A percentile compares a stretch with the other conserved stretches of the same genome.
These are phyloP conservation scores for Aphanoascus verrucosus DNA, from an alignment of 2,329 filamentous ascomycete species.

Conservation along the genomic window DNA sequence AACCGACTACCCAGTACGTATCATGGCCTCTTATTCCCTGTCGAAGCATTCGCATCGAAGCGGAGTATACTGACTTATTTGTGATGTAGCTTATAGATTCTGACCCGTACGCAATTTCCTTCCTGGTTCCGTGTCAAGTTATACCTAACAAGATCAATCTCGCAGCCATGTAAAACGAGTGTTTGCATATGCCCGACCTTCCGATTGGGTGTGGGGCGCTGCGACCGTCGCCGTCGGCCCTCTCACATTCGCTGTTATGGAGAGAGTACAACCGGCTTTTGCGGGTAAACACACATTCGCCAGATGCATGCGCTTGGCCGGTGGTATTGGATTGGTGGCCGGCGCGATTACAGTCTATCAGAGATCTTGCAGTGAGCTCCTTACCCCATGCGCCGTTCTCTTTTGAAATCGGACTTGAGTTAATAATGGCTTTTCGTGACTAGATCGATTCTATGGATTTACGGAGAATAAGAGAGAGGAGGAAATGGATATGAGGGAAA, in stretches of 20 bases:
- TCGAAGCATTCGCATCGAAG: slow-evolving; percentile 6
- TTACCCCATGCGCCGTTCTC: background rate
- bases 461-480: slow-evolving; percentile 84
- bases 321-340: slow-evolving; percentile 60
- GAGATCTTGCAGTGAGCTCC: slow-evolving; percentile 63
- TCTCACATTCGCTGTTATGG: slow-evolving; percentile 63
- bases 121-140: background rate
- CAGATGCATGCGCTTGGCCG: slow-evolving; percentile 67
- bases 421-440: slow-evolving; percentile 11
- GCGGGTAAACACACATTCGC: slow-evolving; percentile 74
- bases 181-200: slow-evolving; percentile 70
- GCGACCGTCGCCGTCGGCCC: slow-evolving; percentile 62
- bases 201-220: slow-evolving; percentile 66
- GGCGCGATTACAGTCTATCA: slow-evolving; percentile 81
- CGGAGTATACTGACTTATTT: slow-evolving; percentile 3
- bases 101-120: slow-evolving; percentile 65
- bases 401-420: slow-evolving; percentile 11
- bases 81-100: slow-evolving; percentile 81
- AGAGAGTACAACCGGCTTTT: slow-evolving; percentile 73
- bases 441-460: slow-evolving; percentile 93
- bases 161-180: slow-evolving; percentile 82
- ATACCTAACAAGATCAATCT: background rate
- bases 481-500: slow-evolving; percentile 95
- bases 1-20: slow-evolving; percentile 76
- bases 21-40: slow-evolving; percentile 10